These are phyloP conservation scores for Eruca vesicaria DNA, from an alignment of 441 rosid species.

Conservation along the genomic window DNA sequence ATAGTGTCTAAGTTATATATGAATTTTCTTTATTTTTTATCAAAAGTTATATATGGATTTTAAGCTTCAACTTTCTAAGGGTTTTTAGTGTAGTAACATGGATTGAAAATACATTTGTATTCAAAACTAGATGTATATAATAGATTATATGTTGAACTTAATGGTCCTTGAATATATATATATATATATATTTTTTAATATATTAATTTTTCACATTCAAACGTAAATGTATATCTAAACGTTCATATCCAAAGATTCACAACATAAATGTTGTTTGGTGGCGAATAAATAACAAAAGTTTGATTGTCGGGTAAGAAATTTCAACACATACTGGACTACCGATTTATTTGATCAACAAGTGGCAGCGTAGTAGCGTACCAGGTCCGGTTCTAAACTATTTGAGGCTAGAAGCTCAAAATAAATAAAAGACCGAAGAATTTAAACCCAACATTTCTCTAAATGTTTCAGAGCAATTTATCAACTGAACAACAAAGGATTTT, in stretches of 20 bases:
- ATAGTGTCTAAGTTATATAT: too few relatives aligned
- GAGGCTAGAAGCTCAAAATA: too few relatives aligned
- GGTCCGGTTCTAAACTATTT: too few relatives aligned
- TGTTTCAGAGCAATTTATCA: too few relatives aligned
- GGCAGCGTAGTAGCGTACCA: too few relatives aligned
- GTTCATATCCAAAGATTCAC: not conserved
- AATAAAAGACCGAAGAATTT: too few relatives aligned
- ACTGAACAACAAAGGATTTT: too few relatives aligned
- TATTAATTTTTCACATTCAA: not conserved
- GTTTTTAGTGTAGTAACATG: not conserved
- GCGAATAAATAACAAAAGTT: constrained; percentile 1
- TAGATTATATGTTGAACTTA: not conserved
- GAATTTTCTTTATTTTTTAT: too few relatives aligned
- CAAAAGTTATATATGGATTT: too few relatives aligned
- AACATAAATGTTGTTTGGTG: constrained; percentile 2
- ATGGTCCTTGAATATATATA: not conserved
- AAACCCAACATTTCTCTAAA: too few relatives aligned
- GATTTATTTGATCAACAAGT: not conserved
- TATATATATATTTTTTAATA: not conserved
- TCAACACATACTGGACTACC: not conserved
- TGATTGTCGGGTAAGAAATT: not conserved
- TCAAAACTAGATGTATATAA: not conserved
- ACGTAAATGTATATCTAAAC: not conserved
- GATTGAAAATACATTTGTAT: not conserved
- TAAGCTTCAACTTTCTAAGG: not conserved